Percentiles rank a stretch among this genome's conserved stretches.
These are phyloP conservation scores for Trichosporon sp. DNA, from an alignment of 1,284 basidiomycete species.

Conservation along the genomic window DNA sequence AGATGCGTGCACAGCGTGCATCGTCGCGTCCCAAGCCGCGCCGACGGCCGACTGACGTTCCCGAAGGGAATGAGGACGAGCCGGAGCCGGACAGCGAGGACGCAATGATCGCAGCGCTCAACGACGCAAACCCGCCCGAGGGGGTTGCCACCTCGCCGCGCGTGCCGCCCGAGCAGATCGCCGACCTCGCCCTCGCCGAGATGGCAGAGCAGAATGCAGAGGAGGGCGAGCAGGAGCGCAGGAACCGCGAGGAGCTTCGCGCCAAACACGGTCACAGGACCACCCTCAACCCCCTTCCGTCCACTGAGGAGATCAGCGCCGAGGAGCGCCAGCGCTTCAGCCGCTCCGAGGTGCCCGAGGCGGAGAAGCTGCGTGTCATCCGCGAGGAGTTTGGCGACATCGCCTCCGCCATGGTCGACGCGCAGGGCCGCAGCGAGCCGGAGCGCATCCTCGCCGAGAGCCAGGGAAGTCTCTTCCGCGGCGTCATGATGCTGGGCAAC, in stretches of 20 bases:
- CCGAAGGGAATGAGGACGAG: background rate
- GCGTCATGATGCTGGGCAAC: slow-evolving; percentile 57
- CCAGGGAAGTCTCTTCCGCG: slow-evolving; percentile 51
- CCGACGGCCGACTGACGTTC: background rate
- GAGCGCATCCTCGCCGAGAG: slow-evolving; percentile 56
- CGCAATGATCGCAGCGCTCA: background rate
- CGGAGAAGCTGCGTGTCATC: slow-evolving; percentile 43
- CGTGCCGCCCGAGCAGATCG: background rate
- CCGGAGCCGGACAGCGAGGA: background rate
- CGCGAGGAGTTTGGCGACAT: slow-evolving; percentile 45
- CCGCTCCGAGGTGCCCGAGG: slow-evolving; percentile 26
- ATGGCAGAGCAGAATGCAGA: background rate
- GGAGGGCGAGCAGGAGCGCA: background rate
- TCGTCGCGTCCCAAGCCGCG: background rate
- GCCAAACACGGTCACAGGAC: background rate
- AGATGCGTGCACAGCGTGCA: background rate
- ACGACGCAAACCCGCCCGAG: background rate
- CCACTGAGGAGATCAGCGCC: background rate
- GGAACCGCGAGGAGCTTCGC: background rate
- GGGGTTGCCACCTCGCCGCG: too few relatives aligned
- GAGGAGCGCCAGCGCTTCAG: background rate
- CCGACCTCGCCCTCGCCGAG: background rate
- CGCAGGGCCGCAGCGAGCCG: slow-evolving; percentile 48
- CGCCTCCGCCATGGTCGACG: slow-evolving; percentile 51
- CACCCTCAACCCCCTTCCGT: background rate